phyloP scores from a whole-genome alignment of 2,329 filamentous ascomycete species.

The Penicillium freii region DNA sequence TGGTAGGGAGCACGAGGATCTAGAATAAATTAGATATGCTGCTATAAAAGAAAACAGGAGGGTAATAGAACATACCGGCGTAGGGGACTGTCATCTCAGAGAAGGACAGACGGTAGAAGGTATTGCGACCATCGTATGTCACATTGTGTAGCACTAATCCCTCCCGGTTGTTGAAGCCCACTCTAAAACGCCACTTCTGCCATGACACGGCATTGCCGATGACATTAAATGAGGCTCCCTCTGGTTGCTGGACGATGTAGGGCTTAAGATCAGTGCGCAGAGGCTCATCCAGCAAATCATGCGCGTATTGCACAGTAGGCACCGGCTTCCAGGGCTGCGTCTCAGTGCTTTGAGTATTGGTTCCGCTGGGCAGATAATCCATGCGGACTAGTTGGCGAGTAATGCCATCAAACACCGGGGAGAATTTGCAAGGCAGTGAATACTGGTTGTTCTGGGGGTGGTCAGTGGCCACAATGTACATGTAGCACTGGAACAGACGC shows the following conservation, averaged over 20 bases:
- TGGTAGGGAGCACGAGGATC: constrained; percentile 68
- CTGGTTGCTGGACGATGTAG: constrained; percentile 62
- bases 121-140: constrained; percentile 59
- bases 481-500: constrained; percentile 43
- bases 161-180: constrained; percentile 63
- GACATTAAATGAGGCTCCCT: constrained; percentile 62
- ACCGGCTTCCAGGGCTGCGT: constrained; percentile 58
- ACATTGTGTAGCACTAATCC: constrained; percentile 69
- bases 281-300: constrained; percentile 65
- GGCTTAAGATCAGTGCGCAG: constrained; percentile 66
- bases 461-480: constrained; percentile 39
- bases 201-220: constrained; percentile 58
- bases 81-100: constrained; percentile 63
- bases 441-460: constrained; percentile 42
- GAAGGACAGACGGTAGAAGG: constrained; percentile 67
- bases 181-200: constrained; percentile 65
- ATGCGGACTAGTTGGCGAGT: constrained; percentile 66
- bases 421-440: constrained; percentile 38
- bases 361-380: constrained; percentile 66
- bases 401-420: constrained; percentile 54
- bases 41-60: neutral
- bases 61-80: constrained; percentile 31
- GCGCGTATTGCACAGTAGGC: constrained; percentile 52
- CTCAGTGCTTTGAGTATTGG: constrained; percentile 58
- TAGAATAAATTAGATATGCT: neutral